phyloP scores from a whole-genome alignment of 352 stramenopile genomes.

The Pythium dissimile region DNA sequence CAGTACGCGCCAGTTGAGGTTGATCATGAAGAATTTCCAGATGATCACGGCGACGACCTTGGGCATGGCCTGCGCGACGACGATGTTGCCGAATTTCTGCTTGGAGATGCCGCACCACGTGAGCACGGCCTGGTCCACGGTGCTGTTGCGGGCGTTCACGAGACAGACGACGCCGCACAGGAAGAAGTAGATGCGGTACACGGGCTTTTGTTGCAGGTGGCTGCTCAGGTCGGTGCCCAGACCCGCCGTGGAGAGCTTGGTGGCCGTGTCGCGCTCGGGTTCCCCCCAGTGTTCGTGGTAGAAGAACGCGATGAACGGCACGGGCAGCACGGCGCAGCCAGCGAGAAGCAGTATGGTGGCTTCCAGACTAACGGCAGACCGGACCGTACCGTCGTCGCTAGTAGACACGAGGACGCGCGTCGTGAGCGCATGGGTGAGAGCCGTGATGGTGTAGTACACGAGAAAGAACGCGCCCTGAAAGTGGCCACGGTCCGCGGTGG shows the following conservation, averaged over 20 bases:
- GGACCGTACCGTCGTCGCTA: not conserved
- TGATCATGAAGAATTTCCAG: constrained; percentile 37
- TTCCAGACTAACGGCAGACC: not conserved
- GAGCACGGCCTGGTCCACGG: not conserved
- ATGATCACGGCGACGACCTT: constrained; percentile 34
- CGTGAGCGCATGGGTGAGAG: constrained; percentile 25
- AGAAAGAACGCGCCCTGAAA: constrained; percentile 37
- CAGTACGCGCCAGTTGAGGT: constrained; percentile 36
- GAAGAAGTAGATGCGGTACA: constrained; percentile 17
- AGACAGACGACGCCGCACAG: constrained; percentile 8
- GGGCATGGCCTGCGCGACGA: constrained; percentile 9
- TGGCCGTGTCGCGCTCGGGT: not conserved
- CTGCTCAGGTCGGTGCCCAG: not conserved
- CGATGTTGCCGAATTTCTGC: constrained; percentile 7
- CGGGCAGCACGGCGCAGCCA: not conserved
- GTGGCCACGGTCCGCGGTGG: constrained; percentile 33
- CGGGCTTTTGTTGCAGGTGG: constrained; percentile 12
- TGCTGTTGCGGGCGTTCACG: not conserved
- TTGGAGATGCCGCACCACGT: constrained; percentile 9
- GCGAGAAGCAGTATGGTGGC: not conserved
- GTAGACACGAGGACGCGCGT: constrained; percentile 16
- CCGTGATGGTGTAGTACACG: constrained; percentile 31
- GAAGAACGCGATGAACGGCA: not conserved
- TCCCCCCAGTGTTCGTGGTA: not conserved
- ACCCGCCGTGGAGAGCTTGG: not conserved